A percentile compares a stretch with the other conserved stretches of the same genome.
Conservation (phyloP, 2,329 filamentous ascomycete species). For the Septoria linicola region DNA sequence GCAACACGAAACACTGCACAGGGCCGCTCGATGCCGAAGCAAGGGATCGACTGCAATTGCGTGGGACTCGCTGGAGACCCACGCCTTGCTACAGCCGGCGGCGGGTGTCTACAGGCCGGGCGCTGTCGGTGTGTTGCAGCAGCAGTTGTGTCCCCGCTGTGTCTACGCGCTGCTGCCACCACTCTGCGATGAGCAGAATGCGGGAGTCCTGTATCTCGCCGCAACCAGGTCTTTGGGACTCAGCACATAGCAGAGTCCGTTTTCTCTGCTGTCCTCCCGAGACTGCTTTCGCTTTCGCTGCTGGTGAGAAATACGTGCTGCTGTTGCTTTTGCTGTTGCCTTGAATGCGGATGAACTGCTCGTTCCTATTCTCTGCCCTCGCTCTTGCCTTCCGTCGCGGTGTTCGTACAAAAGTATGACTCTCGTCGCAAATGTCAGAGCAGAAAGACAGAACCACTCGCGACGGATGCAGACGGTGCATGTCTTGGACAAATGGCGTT, state of each 20-base stretch:
- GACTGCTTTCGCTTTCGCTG: too few species aligned
- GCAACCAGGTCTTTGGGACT: conserved; percentile 6
- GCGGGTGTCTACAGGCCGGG: conserved; percentile 13
- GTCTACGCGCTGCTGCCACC: neutral
- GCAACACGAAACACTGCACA: conserved; percentile 11
- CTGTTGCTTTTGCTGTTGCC: neutral
- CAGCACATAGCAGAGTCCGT: too few species aligned
- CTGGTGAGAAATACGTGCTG: too few species aligned
- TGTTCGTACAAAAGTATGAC: too few species aligned
- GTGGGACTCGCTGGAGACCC: neutral
- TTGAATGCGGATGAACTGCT: neutral
- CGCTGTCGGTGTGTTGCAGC: neutral
- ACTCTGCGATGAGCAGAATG: conserved; percentile 2
- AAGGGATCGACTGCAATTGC: conserved; percentile 10
- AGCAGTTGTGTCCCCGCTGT: neutral
- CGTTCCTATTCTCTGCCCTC: too few species aligned
- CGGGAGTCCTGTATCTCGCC: conserved; percentile 9
- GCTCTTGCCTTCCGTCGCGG: too few species aligned
- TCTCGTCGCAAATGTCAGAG: neutral
- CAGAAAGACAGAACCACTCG: neutral
- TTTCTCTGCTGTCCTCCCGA: too few species aligned
- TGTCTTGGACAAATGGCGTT: conserved; percentile 9
- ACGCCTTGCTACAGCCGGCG: conserved; percentile 11
- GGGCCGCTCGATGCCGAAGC: conserved; percentile 6
- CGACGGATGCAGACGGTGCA: neutral